A percentile compares a stretch with the other conserved stretches of the same genome.
Conservation (phyloP, 768 basidiomycete species). For the Melanogaster broomeanus region DNA sequence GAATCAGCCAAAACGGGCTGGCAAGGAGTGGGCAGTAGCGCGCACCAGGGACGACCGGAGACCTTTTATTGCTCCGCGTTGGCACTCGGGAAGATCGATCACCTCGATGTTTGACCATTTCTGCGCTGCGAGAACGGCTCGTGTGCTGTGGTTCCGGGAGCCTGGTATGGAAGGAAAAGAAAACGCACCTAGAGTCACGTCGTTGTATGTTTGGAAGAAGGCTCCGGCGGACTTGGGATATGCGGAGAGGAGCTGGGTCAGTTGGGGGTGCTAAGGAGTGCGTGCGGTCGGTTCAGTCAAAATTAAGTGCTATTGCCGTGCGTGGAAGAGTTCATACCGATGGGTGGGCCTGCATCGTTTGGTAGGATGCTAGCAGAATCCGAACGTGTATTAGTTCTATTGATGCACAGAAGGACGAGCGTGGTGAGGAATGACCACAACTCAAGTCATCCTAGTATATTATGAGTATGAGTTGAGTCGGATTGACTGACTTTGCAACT, state of each 20-base stretch:
- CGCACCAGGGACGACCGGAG: constrained; percentile 53
- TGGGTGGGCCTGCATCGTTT: constrained; percentile 24
- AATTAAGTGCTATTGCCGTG: neutral
- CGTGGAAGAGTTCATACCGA: constrained; percentile 19
- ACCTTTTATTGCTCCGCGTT: constrained; percentile 61
- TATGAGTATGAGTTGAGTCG: too few species aligned
- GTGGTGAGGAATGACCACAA: too few species aligned
- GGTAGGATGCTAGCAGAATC: neutral
- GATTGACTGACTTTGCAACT: too few species aligned
- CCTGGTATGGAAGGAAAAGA: neutral
- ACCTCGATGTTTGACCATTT: constrained; percentile 68
- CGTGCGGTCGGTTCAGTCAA: constrained; percentile 4
- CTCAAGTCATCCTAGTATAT: neutral
- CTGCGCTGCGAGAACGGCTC: constrained; percentile 51
- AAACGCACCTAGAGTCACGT: constrained; percentile 59
- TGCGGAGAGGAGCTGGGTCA: constrained; percentile 51
- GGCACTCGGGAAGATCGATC: constrained; percentile 56
- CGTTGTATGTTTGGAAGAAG: constrained; percentile 78
- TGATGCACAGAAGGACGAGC: too few species aligned
- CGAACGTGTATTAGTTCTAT: neutral
- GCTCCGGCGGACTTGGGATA: constrained; percentile 63
- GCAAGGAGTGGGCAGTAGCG: constrained; percentile 10
- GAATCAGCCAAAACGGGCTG: neutral
- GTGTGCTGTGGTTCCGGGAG: neutral
- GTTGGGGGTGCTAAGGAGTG: constrained; percentile 41